A percentile compares a stretch with the other conserved stretches of the same genome.
These are phyloP conservation scores for Tricholoma saponaceum DNA, from an alignment of 768 basidiomycete genomes.

Conservation along the genomic window DNA sequence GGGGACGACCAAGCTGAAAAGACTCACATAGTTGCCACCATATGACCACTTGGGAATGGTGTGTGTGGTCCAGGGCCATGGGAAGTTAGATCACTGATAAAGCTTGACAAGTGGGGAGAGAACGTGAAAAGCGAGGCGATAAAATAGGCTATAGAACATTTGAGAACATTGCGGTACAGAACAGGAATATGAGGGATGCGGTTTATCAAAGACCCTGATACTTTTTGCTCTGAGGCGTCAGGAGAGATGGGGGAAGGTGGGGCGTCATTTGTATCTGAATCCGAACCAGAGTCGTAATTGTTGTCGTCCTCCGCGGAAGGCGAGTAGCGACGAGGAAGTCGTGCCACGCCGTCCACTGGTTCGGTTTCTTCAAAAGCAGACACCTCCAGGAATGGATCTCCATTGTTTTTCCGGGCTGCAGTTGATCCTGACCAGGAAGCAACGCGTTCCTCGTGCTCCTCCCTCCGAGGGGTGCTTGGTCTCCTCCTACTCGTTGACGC, in stretches of 20 bases:
- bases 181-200: constrained; percentile 39
- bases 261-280: constrained; percentile 13
- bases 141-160: constrained; percentile 90
- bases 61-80: constrained; percentile 42
- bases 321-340: background rate
- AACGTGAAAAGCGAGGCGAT: constrained; percentile 93
- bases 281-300: constrained; percentile 18
- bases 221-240: constrained; percentile 10
- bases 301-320: background rate
- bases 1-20: background rate
- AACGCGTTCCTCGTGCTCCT: background rate
- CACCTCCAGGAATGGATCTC: constrained; percentile 11
- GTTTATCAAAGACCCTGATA: background rate
- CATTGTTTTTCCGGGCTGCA: constrained; percentile 4
- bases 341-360: background rate
- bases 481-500: constrained; percentile 9
- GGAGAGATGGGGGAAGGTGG: constrained; percentile 1
- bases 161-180: constrained; percentile 71
- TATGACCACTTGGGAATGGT: constrained; percentile 81
- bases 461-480: background rate
- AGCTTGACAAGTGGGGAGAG: constrained; percentile 63
- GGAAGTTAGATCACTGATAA: constrained; percentile 60
- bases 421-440: background rate
- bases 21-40: constrained; percentile 91
- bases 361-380: constrained; percentile 3